Evolutionary conservation across 108 stramenopile genomes (phyloP).

Genomic region (Cyclotella cryptica): DNA sequence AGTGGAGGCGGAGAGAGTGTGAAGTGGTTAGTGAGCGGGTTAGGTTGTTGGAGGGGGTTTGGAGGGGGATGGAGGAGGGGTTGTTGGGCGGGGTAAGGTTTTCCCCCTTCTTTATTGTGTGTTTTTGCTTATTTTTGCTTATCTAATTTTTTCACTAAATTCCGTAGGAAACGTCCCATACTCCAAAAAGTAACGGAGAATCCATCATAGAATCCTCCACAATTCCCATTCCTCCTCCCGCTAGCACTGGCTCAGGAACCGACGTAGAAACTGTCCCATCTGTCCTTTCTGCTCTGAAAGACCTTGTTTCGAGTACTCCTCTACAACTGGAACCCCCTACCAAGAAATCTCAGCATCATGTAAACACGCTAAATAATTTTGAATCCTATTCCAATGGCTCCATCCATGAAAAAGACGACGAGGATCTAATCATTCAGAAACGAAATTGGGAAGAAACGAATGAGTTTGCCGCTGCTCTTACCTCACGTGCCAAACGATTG

Average conservation of each 20-base stretch:
- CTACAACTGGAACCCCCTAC: neutral
- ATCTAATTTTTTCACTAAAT: slow-evolving; percentile 10
- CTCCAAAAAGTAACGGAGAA: slow-evolving; percentile 1
- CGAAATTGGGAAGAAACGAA: slow-evolving; percentile 46
- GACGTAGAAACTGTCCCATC: slow-evolving; percentile 44
- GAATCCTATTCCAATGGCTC: slow-evolving; percentile 41
- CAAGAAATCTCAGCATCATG: slow-evolving; percentile 8
- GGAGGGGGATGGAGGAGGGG: slow-evolving; percentile 45
- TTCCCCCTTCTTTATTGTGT: neutral
- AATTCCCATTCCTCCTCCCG: slow-evolving; percentile 22
- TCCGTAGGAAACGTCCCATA: neutral
- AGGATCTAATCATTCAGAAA: slow-evolving; percentile 35
- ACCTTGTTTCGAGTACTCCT: slow-evolving; percentile 6
- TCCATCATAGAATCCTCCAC: neutral
- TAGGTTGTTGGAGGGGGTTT: slow-evolving; percentile 40
- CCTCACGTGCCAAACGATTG: slow-evolving; percentile 52
- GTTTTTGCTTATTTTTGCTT: slow-evolving; percentile 1
- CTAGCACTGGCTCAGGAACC: slow-evolving; percentile 44
- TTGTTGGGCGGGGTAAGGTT: slow-evolving; percentile 32
- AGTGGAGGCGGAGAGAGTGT: slow-evolving; percentile 68
- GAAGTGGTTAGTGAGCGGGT: slow-evolving; percentile 47
- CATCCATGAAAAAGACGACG: slow-evolving; percentile 36
- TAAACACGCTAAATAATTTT: slow-evolving; percentile 24
- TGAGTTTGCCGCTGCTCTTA: slow-evolving; percentile 47
- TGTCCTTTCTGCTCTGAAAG: slow-evolving; percentile 40